These are phyloP conservation scores for Kandelia obovata DNA, from an alignment of 345 rosid species.

Conservation along the genomic window DNA sequence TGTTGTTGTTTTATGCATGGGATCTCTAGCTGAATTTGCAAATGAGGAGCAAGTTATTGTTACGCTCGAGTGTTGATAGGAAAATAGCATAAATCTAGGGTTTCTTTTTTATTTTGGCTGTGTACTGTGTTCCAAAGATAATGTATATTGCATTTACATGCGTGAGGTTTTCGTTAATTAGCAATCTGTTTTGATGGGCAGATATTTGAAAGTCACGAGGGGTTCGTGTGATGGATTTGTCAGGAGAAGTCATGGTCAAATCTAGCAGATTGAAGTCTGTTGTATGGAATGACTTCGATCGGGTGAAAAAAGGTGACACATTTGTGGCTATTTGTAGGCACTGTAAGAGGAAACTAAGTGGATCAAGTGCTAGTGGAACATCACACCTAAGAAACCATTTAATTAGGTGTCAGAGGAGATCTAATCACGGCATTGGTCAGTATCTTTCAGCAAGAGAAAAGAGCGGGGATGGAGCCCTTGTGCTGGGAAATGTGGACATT, in stretches of 20 bases:
- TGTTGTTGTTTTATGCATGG: no score
- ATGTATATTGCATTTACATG: no score
- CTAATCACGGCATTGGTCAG: constrained; percentile 33
- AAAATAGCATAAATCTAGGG: no score
- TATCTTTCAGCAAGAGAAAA: constrained; percentile 44
- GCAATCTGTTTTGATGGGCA: no score
- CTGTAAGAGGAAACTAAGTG: constrained; percentile 73
- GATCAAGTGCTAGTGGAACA: constrained; percentile 79
- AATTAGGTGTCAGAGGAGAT: constrained; percentile 61
- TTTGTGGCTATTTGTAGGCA: constrained; percentile 75
- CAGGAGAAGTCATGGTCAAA: constrained; percentile 71
- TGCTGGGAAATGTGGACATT: constrained; percentile 28
- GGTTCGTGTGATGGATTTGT: constrained; percentile 57
- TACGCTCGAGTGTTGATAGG: no score
- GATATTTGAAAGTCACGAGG: constrained; percentile 5
- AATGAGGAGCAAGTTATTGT: no score
- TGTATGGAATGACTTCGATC: constrained; percentile 88
- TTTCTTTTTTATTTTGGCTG: no score
- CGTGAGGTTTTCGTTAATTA: no score
- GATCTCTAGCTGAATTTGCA: no score
- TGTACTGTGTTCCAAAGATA: no score
- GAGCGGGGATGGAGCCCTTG: constrained; percentile 47
- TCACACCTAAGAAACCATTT: constrained; percentile 83
- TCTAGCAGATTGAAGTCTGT: constrained; percentile 74
- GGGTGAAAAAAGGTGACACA: constrained; percentile 65